Percentiles rank a stretch among this genome's conserved stretches.
phyloP scores from a whole-genome alignment of 2,329 filamentous ascomycete species.

The Aspergillus sp. region DNA sequence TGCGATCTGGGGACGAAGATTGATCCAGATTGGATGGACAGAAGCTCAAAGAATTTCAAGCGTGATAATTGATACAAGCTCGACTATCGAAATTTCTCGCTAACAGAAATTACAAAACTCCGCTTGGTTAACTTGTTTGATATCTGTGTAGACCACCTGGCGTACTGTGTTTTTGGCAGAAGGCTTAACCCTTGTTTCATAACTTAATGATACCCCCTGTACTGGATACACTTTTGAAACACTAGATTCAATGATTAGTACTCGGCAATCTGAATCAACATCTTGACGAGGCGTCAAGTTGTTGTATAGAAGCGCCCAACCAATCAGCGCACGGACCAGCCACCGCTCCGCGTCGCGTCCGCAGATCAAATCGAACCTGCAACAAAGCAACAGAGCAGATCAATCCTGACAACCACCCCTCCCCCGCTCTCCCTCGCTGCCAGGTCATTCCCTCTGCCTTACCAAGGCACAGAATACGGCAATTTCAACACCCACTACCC shows the following conservation, averaged over 20 bases:
- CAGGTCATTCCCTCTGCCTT: not conserved
- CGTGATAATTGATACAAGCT: not conserved
- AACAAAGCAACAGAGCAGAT: slow-evolving; percentile 6
- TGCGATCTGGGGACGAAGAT: slow-evolving; percentile 76
- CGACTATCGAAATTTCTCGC: not conserved
- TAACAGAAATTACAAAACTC: not conserved
- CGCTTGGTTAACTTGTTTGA: not conserved
- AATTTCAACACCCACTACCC: not conserved
- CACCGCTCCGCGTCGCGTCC: slow-evolving; percentile 31
- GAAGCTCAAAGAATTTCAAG: slow-evolving; percentile 10
- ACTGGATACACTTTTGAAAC: not conserved
- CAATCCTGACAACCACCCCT: not conserved
- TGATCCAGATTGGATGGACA: slow-evolving; percentile 66
- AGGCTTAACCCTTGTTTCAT: slow-evolving; percentile 3
- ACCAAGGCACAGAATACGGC: not conserved
- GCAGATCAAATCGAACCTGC: slow-evolving; percentile 2
- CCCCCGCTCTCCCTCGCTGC: slow-evolving; percentile 1
- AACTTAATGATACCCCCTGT: not conserved
- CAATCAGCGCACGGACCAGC: slow-evolving; percentile 20
- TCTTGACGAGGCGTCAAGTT: not conserved
- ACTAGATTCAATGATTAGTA: not conserved
- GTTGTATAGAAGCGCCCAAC: slow-evolving; percentile 11
- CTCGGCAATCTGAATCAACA: not conserved
- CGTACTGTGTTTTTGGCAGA: not conserved
- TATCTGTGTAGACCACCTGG: not conserved